Conservation (phyloP, 352 stramenopile genomes). For the Globisporangium paddicum region DNA sequence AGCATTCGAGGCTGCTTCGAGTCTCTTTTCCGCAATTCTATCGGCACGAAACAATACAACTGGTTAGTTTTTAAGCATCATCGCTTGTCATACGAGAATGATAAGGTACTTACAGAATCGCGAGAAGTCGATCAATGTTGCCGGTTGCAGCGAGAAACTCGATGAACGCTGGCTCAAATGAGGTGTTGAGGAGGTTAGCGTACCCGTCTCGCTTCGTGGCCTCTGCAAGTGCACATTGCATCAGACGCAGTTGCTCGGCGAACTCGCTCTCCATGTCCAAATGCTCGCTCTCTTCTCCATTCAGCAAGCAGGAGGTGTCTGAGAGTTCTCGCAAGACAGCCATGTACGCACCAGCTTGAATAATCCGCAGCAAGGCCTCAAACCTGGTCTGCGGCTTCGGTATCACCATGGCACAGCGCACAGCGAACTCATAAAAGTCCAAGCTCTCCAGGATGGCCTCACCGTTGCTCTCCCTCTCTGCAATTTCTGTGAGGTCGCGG, state of each 20-base stretch:
- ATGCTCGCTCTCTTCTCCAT: slow-evolving; percentile 1
- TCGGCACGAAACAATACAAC: background rate
- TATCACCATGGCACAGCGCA: slow-evolving; percentile 45
- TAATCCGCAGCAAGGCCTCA: slow-evolving; percentile 35
- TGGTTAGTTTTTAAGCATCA: background rate
- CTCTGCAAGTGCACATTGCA: slow-evolving; percentile 37
- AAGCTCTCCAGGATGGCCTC: slow-evolving; percentile 14
- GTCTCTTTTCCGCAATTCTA: slow-evolving; percentile 36
- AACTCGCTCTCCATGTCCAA: slow-evolving; percentile 12
- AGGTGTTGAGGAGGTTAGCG: slow-evolving; percentile 19
- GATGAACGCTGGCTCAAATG: slow-evolving; percentile 41
- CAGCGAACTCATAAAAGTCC: slow-evolving; percentile 36
- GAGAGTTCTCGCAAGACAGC: slow-evolving; percentile 35
- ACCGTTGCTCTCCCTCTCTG: slow-evolving; percentile 12
- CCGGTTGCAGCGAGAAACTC: slow-evolving; percentile 40
- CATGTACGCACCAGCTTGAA: slow-evolving; percentile 37
- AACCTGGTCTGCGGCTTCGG: slow-evolving; percentile 29
- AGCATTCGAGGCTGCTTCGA: slow-evolving; percentile 24
- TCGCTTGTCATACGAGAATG: background rate
- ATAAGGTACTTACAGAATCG: slow-evolving; percentile 16
- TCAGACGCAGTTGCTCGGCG: slow-evolving; percentile 29
- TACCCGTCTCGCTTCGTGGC: slow-evolving; percentile 25
- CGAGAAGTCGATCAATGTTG: slow-evolving; percentile 16
- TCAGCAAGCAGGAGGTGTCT: slow-evolving; percentile 28
- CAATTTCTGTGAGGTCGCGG: slow-evolving; percentile 28